A percentile compares a stretch with the other conserved stretches of the same genome.
Conservation (phyloP, 352 stramenopile genomes). For the Peronospora belbahrii region DNA sequence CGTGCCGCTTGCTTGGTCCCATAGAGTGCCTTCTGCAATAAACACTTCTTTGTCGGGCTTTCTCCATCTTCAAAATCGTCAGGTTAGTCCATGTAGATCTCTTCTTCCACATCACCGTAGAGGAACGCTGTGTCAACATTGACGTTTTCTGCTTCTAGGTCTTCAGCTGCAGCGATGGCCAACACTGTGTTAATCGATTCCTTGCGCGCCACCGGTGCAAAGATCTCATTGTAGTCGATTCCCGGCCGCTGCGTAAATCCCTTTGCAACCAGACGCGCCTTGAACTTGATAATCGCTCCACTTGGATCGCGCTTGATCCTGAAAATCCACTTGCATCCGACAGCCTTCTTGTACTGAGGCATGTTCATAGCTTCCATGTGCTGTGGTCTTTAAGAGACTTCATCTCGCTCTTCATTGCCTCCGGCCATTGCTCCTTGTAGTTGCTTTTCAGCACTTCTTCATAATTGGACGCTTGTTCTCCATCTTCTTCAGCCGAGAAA, state of each 20-base stretch:
- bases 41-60: background rate
- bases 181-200: no score
- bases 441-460: background rate
- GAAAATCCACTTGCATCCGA: background rate
- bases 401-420: background rate
- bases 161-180: background rate
- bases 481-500: background rate
- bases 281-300: background rate
- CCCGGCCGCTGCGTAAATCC: no score
- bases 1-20: background rate
- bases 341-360: background rate
- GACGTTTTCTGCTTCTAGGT: background rate
- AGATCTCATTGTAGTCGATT: no score
- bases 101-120: conserved; percentile 3
- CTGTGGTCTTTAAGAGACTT: background rate
- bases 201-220: no score
- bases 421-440: background rate
- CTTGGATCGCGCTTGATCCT: background rate
- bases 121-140: background rate
- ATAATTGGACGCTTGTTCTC: background rate
- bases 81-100: conserved; percentile 4
- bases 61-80: background rate
- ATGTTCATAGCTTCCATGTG: background rate
- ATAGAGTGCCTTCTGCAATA: background rate
- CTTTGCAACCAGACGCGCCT: background rate